These are phyloP conservation scores for Debaryomyces sp. DNA, from an alignment of 1,139 yeast species.

Conservation along the genomic window DNA sequence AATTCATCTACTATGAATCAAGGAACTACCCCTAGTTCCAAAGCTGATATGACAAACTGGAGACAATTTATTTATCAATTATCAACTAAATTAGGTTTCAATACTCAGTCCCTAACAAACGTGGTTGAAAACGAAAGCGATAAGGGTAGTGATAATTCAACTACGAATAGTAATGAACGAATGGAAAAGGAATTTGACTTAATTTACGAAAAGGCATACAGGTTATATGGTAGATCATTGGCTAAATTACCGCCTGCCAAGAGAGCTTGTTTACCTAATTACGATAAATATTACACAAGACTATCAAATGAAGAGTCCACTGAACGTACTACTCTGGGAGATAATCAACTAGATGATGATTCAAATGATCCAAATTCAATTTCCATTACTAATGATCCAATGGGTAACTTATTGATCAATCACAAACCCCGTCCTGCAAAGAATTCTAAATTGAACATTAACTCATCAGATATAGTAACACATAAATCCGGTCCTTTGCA, in stretches of 20 bases:
- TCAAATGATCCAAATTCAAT: constrained; percentile 36
- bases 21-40: constrained; percentile 15
- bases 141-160: constrained; percentile 15
- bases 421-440: constrained; percentile 17
- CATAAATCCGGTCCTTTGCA: constrained; percentile 35
- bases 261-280: constrained; percentile 48
- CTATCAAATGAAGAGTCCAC: constrained; percentile 13
- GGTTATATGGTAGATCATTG: constrained; percentile 43
- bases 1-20: constrained; percentile 31
- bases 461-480: constrained; percentile 30
- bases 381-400: constrained; percentile 45
- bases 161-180: constrained; percentile 18
- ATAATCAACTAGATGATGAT: constrained; percentile 30
- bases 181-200: constrained; percentile 40
- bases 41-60: constrained; percentile 42
- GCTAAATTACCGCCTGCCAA: constrained; percentile 41
- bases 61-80: constrained; percentile 37
- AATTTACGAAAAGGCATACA: constrained; percentile 42
- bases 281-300: constrained; percentile 32
- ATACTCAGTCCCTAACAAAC: constrained; percentile 34
- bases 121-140: constrained; percentile 22
- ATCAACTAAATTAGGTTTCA: constrained; percentile 42
- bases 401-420: constrained; percentile 49
- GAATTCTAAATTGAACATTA: constrained; percentile 1
- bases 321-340: constrained; percentile 11